Evolutionary conservation across 495 filamentous ascomycete genomes (phyloP), one percentile per base, ranked within the genome.

Genomic region (Chlorociboria aeruginascens): DNA sequence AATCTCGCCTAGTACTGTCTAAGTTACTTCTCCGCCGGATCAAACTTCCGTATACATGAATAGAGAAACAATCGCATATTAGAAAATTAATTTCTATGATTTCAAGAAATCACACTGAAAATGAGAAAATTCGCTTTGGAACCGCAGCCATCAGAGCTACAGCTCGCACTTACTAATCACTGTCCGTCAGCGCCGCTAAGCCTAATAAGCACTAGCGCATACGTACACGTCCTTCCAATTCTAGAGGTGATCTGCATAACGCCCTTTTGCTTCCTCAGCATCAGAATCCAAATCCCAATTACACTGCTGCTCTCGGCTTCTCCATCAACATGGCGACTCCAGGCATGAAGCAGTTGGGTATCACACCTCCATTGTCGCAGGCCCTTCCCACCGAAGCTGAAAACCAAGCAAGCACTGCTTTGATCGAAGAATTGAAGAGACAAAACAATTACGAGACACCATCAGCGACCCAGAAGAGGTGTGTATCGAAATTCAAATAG

Each of bases 381-480:
- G 72, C 69, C 0, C 68, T 85, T 13, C 93, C 93, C 11, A 89
- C 84, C 11, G 69, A 79, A 35, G 66, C 70, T 28, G 89, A 98
- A 57, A 73, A 84, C 35, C 70, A 77, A 49, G 73, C 82, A 12
- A 89, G 87, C 59, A 77, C 85, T 48, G 71, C 80, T 38, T 77
- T 98, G 33, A 74, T 93, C 36, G 76, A 81, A 13, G 89, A 95
- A 62, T 67, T 98, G 46, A 82, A 82, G 61, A 71, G 72, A 10
- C 86, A 95, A 63, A 88, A 94, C 65, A 95, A 90, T 46, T 98
- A 95, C 54, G 90, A 97, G 61, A 75, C 71, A 32, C 69, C 74
- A 7, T 67, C 79, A 44, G 92, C 93, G 62, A 95, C 85, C 0
- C 76, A 86, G 52, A 83, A 80, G 50, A 79, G 86, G 85, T 84